Evolutionary conservation across 192 early-diverging fungal species (phyloP), one percentile per base, ranked within the genome.

Genomic region (Coemansia furcata): DNA sequence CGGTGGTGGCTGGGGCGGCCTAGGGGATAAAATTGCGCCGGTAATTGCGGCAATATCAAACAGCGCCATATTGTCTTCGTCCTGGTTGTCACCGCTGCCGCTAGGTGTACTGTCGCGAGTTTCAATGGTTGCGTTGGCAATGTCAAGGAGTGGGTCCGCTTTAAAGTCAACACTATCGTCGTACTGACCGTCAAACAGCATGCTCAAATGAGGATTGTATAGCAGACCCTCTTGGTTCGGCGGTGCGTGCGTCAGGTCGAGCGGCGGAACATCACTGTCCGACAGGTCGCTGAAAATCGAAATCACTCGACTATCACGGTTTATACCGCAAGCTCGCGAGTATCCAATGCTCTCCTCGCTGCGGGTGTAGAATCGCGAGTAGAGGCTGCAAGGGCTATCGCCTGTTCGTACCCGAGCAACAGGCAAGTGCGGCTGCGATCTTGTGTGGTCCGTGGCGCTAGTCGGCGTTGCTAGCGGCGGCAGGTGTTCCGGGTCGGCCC

Each of bases 271-370:
- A 39, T 76, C 74, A 11, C 59, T 49, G 35, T 76, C 68, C 10
- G 68, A 63, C 7, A 71, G 19, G 32, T 76, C 74, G 68, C 74
- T 76, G 35, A 71, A 62, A 49, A 71, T 66, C 33, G 74, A 71
- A 39, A 63, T 37, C 29, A 71, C 8, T 6, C 50, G 62, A 40
- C 69, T 68, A 40, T 67, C 60, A 44, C 57, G 40, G 35, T 40
- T 69, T 21, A 60, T 64, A n/a, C 62, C 55, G 21, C 50, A 54
- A 14, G 50, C 26, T 30, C 29, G 54, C 32, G 43, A 62, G 38
- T 71, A 62, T 11, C 21, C 5, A 38, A 58, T 64, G 40, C 62
- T 58, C 43, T 64, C 62, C 32, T 64, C 43, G 62, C 62, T 71
- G 29, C n/a, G 52, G 29, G 15, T 40, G 29, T 52, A 35, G 35